phyloP scores from a whole-genome alignment of 371 early-diverging fungal species.

The Mucor lusitanicus region DNA sequence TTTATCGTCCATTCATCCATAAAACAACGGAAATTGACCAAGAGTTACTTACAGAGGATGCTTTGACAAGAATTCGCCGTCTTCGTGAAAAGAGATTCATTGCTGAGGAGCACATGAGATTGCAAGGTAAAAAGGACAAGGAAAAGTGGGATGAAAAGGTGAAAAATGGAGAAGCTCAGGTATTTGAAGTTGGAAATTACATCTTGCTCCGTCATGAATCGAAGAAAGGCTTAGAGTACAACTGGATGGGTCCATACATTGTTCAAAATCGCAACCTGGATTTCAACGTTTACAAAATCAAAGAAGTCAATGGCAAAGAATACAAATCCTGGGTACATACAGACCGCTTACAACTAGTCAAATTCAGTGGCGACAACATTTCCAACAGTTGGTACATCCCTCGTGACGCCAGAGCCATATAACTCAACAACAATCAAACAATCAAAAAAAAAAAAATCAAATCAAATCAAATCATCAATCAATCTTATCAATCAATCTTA shows the following conservation, averaged over 20 bases:
- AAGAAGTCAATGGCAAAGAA: too few species aligned
- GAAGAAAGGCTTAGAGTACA: slow-evolving; percentile 9
- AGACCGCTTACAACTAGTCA: too few species aligned
- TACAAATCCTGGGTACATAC: too few species aligned
- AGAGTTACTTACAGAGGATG: not conserved
- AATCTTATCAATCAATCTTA: too few species aligned
- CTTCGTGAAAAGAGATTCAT: not conserved
- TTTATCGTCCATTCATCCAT: slow-evolving; percentile 5
- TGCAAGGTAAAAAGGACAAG: slow-evolving; percentile 8
- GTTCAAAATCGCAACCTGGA: too few species aligned
- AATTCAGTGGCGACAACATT: too few species aligned
- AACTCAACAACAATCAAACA: too few species aligned
- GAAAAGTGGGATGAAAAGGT: slow-evolving; percentile 12
- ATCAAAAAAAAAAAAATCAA: too few species aligned
- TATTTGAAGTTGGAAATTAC: slow-evolving; percentile 7
- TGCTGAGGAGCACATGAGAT: not conserved
- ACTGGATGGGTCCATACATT: slow-evolving; percentile 10
- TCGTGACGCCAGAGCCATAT: too few species aligned
- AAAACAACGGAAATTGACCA: not conserved
- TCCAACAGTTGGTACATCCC: too few species aligned
- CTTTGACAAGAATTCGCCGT: not conserved
- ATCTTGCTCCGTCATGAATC: not conserved
- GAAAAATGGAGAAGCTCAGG: not conserved
- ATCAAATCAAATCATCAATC: too few species aligned
- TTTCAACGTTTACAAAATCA: too few species aligned